Evolutionary conservation across 2,329 filamentous ascomycete species (phyloP).

Genomic region (Calonectria pteridis): DNA sequence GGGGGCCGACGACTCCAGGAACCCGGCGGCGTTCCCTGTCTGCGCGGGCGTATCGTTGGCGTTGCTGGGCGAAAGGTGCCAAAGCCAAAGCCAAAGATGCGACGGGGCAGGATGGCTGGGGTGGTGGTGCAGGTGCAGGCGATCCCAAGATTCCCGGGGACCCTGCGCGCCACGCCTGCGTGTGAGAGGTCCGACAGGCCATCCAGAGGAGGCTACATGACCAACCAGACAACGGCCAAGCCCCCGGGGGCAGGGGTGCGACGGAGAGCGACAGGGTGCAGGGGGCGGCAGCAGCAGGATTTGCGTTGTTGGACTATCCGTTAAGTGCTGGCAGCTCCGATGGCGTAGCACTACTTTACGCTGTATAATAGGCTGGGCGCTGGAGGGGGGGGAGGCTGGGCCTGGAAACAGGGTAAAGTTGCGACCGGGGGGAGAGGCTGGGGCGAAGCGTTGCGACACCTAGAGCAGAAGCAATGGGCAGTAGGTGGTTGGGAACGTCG

Average conservation of each 20-base stretch:
- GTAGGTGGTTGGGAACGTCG: not conserved
- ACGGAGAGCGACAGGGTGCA: slow-evolving; percentile 1
- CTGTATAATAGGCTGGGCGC: slow-evolving; percentile 12
- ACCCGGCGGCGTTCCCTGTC: not conserved
- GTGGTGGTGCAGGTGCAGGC: not conserved
- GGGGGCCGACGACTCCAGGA: slow-evolving; percentile 9
- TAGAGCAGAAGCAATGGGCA: not conserved
- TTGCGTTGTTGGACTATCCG: not conserved
- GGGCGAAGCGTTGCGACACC: slow-evolving; percentile 2
- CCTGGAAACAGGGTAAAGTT: not conserved
- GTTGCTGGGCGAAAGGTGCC: slow-evolving; percentile 20
- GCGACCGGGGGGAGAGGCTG: slow-evolving; percentile 9
- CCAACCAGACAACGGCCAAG: slow-evolving; percentile 1
- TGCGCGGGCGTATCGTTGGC: slow-evolving; percentile 9
- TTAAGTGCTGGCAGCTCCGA: slow-evolving; percentile 23
- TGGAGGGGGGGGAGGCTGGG: not conserved
- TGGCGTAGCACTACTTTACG: slow-evolving; percentile 20
- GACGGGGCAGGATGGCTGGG: slow-evolving; percentile 4
- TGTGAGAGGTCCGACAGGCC: slow-evolving; percentile 12
- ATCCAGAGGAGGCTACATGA: slow-evolving; percentile 4
- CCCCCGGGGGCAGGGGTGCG: not conserved
- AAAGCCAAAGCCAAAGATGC: slow-evolving; percentile 1
- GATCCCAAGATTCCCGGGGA: slow-evolving; percentile 15
- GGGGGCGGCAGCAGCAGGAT: slow-evolving; percentile 17
- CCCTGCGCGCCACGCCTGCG: slow-evolving; percentile 2